These are phyloP conservation scores for Anisodus tanguticus DNA, from an alignment of 257 asterid species.

Conservation along the genomic window DNA sequence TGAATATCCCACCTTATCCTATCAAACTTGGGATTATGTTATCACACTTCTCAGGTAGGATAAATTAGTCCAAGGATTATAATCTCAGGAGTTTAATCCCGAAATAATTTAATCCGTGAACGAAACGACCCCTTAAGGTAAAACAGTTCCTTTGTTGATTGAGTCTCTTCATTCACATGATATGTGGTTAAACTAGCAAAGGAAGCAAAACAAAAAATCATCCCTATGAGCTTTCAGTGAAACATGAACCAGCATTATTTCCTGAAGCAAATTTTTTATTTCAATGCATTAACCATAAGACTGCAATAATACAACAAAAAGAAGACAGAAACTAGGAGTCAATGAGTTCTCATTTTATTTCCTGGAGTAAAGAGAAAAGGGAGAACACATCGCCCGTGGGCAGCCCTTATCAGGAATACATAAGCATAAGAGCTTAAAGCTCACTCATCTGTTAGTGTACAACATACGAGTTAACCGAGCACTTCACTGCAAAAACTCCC, in stretches of 20 bases:
- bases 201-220: neutral
- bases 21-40: too few species aligned
- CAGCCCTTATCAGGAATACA: neutral
- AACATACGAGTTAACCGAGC: constrained; percentile 12
- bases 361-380: neutral
- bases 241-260: neutral
- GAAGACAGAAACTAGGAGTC: neutral
- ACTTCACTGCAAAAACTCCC: constrained; percentile 78
- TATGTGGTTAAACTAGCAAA: too few species aligned
- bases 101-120: too few species aligned
- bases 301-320: constrained; percentile 2
- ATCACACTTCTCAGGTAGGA: too few species aligned
- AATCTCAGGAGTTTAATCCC: too few species aligned
- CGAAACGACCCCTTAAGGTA: too few species aligned
- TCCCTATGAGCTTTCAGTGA: too few species aligned
- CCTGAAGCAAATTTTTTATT: neutral
- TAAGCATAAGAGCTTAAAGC: constrained; percentile 9
- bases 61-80: too few species aligned
- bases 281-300: neutral
- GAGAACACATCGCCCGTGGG: neutral
- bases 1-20: too few species aligned
- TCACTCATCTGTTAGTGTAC: neutral
- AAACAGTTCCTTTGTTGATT: too few species aligned
- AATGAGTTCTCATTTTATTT: neutral
- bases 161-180: too few species aligned